phyloP scores from a whole-genome alignment of 1,284 basidiomycete genomes.

The Schizophyllum commune region DNA sequence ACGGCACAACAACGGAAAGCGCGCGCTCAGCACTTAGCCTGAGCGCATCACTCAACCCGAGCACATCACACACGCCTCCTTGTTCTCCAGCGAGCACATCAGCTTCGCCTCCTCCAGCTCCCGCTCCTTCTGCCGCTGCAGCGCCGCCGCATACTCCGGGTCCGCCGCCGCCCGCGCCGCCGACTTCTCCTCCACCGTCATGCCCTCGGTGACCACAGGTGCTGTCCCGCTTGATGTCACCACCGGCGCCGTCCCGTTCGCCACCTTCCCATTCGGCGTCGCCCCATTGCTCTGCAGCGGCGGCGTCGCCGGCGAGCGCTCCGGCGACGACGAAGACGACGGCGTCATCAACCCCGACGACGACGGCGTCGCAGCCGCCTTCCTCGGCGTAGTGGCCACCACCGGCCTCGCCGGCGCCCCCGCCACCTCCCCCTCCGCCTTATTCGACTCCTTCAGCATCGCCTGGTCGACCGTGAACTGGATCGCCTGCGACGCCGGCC shows the following conservation, averaged over 20 bases:
- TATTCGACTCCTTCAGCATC: constrained; percentile 69
- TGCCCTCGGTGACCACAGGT: constrained; percentile 26
- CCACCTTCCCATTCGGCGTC: not conserved
- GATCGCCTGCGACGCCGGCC: constrained; percentile 92
- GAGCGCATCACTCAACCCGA: constrained; percentile 45
- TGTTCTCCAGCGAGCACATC: constrained; percentile 82
- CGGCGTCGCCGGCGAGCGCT: constrained; percentile 9
- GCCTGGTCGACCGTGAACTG: constrained; percentile 95
- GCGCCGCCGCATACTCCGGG: constrained; percentile 78
- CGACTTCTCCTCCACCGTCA: constrained; percentile 44
- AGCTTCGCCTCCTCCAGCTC: constrained; percentile 79
- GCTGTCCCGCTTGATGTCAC: constrained; percentile 13
- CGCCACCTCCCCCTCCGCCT: constrained; percentile 29
- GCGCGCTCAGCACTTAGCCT: no score
- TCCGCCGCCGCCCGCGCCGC: constrained; percentile 26
- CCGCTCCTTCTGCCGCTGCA: constrained; percentile 64
- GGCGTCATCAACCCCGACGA: constrained; percentile 16
- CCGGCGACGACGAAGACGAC: constrained; percentile 4
- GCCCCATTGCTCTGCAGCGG: constrained; percentile 15
- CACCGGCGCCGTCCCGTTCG: constrained; percentile 1
- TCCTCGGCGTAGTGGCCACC: constrained; percentile 1
- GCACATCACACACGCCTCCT: constrained; percentile 83
- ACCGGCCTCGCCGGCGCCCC: constrained; percentile 9
- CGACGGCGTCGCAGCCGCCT: constrained; percentile 15
- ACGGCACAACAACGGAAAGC: no score